Conservation (phyloP, 495 filamentous ascomycete genomes). For the Aspergillus egyptiacus region DNA sequence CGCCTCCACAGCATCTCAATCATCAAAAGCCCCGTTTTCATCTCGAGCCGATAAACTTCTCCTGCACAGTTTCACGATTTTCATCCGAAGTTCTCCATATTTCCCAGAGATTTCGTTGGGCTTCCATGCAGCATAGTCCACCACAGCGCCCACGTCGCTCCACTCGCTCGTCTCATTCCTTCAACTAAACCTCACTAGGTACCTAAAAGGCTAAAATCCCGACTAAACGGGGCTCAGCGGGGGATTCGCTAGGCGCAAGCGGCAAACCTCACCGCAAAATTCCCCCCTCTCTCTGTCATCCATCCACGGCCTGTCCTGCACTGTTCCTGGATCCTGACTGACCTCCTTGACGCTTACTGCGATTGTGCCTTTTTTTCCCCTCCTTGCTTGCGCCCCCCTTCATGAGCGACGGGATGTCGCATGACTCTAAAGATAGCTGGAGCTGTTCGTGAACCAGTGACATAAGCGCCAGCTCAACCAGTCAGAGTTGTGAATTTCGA, state of each 20-base stretch:
- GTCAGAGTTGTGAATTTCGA: conserved; percentile 18
- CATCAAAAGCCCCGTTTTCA: conserved; percentile 4
- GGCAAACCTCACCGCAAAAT: conserved; percentile 26
- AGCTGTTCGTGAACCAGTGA: conserved; percentile 19
- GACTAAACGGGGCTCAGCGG: conserved; percentile 15
- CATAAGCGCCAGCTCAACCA: conserved; percentile 25
- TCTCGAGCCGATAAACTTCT: not conserved
- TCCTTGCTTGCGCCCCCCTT: not conserved
- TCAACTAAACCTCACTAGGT: conserved; percentile 4
- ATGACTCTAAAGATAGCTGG: conserved; percentile 17
- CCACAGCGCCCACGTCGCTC: conserved; percentile 18
- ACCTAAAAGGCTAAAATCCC: not conserved
- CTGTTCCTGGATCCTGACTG: conserved; percentile 16
- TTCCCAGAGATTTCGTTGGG: conserved; percentile 16
- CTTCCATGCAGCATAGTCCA: conserved; percentile 21
- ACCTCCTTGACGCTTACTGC: no score
- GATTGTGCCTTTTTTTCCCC: not conserved
- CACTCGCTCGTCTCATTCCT: not conserved
- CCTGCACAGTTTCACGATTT: not conserved
- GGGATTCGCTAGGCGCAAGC: conserved; percentile 12
- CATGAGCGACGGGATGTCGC: conserved; percentile 24
- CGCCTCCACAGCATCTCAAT: not conserved
- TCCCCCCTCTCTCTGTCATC: conserved; percentile 5
- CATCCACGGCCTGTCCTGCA: conserved; percentile 17
- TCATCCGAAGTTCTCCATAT: not conserved